Base-by-base conservation (phyloP, 2,329 filamentous ascomycete genomes). In the Cercospora beticola region DNA sequence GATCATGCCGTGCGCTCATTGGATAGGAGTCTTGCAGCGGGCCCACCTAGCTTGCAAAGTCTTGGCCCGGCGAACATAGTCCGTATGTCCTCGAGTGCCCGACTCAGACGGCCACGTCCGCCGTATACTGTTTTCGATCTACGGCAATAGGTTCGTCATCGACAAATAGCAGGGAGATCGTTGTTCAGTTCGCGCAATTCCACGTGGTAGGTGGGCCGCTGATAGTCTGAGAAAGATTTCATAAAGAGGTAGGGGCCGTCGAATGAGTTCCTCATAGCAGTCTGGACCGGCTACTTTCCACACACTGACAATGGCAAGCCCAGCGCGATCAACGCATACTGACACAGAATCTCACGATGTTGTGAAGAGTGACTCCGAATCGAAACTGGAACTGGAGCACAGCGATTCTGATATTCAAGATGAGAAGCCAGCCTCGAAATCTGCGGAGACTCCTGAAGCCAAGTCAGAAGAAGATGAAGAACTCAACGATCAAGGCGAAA, bases 31-130 rank as follows among this genome's bases (percentile, higher is more conserved):
- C 12, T n/a, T 6, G 6, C 12, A 2, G 49, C 16, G 49, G 49
- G 49, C 21, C 49, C n/a, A 49, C n/a, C 46, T 18, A 49, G 18
- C 46, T 49, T 10, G 46, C 46, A 56, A 56, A 56, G 49, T 56
- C 49, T 56, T 56, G 49, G 49, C 23, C 49, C 49, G 49, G 49
- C 49, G 49, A 56, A 56, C 49, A 56, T 56, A 56, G 49, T 26
- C 49, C 49, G 49, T 56, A 56, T 56, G 23, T 56, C 49, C 49
- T 56, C 49, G 49, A 56, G 49, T 56, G 49, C 49, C 49, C 49
- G 49, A 56, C 49, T 8, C 23, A 18, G 49, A 56, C 49, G 49
- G 49, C 49, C 49, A 56, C 49, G 49, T 28, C 49, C 23, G 49
- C 49, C 49, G 49, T 56, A 30, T 28, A 56, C 49, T 56, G 49